A percentile compares a stretch with the other conserved stretches of the same genome.
Evolutionary conservation across 2,329 filamentous ascomycete genomes (phyloP).

Genomic region (Neonectria hederae): DNA sequence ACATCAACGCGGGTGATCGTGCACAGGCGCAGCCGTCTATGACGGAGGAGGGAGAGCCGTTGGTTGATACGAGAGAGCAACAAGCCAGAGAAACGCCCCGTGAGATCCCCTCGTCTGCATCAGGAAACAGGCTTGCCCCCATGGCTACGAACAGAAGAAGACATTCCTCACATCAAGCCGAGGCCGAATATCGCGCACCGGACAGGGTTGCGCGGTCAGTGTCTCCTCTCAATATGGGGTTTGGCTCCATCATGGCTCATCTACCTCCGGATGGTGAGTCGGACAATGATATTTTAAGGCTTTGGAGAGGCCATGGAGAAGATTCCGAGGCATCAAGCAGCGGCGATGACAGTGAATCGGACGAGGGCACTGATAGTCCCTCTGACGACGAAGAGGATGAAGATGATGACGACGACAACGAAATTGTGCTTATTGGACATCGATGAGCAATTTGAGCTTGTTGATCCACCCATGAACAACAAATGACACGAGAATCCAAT

Average conservation of each 20-base stretch:
- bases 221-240: constrained; percentile 48
- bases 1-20: constrained; percentile 61
- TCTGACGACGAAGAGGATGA: constrained; percentile 56
- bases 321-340: constrained; percentile 59
- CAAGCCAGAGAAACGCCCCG: constrained; percentile 14
- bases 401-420: constrained; percentile 60
- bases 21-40: constrained; percentile 40
- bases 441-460: constrained; percentile 45
- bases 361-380: constrained; percentile 52
- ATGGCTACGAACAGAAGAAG: constrained; percentile 45
- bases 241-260: constrained; percentile 40
- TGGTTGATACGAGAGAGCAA: constrained; percentile 4
- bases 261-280: constrained; percentile 55
- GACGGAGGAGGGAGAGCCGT: constrained; percentile 36
- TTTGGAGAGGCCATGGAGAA: constrained; percentile 62
- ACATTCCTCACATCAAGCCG: constrained; percentile 52
- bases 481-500: neutral
- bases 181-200: constrained; percentile 46
- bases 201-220: constrained; percentile 58
- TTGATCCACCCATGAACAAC: neutral
- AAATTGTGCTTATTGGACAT: constrained; percentile 62
- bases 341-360: constrained; percentile 59
- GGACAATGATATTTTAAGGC: constrained; percentile 65
- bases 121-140: constrained; percentile 27
- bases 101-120: constrained; percentile 25